Base-by-base conservation (phyloP, 2,329 filamentous ascomycete species). In the Aureobasidium sp. region DNA sequence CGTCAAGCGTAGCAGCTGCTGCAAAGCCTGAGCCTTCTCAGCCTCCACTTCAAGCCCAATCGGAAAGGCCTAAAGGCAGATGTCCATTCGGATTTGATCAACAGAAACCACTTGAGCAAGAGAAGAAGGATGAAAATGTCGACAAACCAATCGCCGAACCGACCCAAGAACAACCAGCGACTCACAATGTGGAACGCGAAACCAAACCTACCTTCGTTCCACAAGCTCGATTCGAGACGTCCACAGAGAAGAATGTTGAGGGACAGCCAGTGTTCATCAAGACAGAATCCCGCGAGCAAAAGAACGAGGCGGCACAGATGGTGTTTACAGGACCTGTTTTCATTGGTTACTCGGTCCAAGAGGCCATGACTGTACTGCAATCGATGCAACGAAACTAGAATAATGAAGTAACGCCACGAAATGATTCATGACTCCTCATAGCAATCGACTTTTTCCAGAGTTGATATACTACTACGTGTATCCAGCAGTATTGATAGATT, bases 271-370 rank as follows among this genome's bases (percentile, higher is more conserved):
- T 60, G 1, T 56, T 62, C 17, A 46, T 52, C 39, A 63, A 63
- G 32, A 43, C 55, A 15, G 53, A 36, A 2, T 1, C 55, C 29
- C 29, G 26, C 6, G 44, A 57, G 34, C 60, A 64, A 44, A 51
- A 51, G 29, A 32, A 68, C 51, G 70, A 72, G 10, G 84, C 47
- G 10, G 47, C 89, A 10, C 87, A 88, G 68, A 88, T 97, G 83
- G 80, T 95, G 0, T 96, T 97, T 71, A 96, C 90, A 9, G 93
- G 93, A 0, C 93, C 93, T 0, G 92, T 97, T 0, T 97, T 97
- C 71, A 90, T 97, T 69, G 93, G 93, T 0, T 97, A 96, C 70
- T 86, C 88, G 10, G 83, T 91, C 65, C 90, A 95, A 64, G 87
- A 95, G 71, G 89, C 90, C n/a, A 83, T 90, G 27, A 81, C 84